Evolutionary conservation across 2,329 filamentous ascomycete genomes (phyloP).

Genomic region (Zelopaecilomyces penicillatus): DNA sequence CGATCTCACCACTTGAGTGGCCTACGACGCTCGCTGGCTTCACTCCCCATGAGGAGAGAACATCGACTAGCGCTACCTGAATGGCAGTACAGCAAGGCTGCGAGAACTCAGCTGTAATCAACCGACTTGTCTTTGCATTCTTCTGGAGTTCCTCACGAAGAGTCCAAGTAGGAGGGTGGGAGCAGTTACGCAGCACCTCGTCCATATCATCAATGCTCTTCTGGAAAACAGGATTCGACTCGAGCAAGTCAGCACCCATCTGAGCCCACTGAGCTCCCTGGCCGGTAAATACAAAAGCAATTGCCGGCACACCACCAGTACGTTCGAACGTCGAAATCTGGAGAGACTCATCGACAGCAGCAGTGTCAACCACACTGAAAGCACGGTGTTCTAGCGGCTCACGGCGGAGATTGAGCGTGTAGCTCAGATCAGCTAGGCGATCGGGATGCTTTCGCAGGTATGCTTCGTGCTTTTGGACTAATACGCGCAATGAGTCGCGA

Average conservation of each 20-base stretch:
- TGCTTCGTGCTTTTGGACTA: background rate
- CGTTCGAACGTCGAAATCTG: background rate
- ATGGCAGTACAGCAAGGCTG: conserved; percentile 24
- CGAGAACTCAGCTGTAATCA: conserved; percentile 12
- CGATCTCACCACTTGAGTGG: conserved; percentile 25
- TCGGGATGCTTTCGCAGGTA: background rate
- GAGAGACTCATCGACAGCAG: background rate
- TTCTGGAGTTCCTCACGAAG: conserved; percentile 1
- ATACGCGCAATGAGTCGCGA: background rate
- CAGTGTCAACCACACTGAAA: background rate
- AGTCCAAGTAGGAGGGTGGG: background rate
- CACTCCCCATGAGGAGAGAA: conserved; percentile 22
- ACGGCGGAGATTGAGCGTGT: background rate
- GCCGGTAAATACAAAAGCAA: conserved; percentile 23
- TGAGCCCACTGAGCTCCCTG: conserved; percentile 28
- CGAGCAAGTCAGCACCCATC: conserved; percentile 19
- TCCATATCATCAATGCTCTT: conserved; percentile 2
- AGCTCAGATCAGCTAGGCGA: background rate
- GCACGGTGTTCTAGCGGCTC: background rate
- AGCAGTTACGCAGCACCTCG: background rate
- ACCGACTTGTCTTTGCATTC: background rate
- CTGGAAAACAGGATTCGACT: conserved; percentile 3
- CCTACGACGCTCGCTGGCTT: conserved; percentile 28
- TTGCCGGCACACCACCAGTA: background rate
- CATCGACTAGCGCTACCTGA: conserved; percentile 26